Evolutionary conservation across 2,329 filamentous ascomycete species (phyloP).

Genomic region (Rutstroemia sydowiana): DNA sequence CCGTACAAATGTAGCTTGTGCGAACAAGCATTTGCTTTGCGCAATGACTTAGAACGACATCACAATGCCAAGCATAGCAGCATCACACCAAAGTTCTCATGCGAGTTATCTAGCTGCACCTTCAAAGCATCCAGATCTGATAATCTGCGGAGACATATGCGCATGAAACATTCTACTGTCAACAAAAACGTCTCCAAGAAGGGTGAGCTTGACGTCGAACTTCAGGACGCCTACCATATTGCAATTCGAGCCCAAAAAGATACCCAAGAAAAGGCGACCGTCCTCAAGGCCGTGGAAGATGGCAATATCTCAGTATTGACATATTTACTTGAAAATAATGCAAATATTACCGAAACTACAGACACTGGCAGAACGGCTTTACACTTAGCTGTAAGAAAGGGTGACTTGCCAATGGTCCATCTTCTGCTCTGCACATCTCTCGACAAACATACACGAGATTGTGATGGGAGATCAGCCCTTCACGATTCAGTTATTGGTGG

Average conservation of each 20-base stretch:
- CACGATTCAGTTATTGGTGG: slow-evolving; percentile 8
- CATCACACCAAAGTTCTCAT: slow-evolving; percentile 14
- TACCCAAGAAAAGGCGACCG: slow-evolving; percentile 11
- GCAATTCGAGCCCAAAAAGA: slow-evolving; percentile 10
- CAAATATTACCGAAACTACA: slow-evolving; percentile 12
- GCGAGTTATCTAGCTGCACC: slow-evolving; percentile 13
- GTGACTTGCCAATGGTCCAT: slow-evolving; percentile 8
- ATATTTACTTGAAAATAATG: slow-evolving; percentile 10
- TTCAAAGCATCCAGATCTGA: slow-evolving; percentile 17
- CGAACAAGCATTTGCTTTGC: slow-evolving; percentile 14
- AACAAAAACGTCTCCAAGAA: slow-evolving; percentile 6
- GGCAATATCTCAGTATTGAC: slow-evolving; percentile 11
- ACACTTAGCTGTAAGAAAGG: slow-evolving; percentile 14
- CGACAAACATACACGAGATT: slow-evolving; percentile 10
- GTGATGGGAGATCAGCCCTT: slow-evolving; percentile 10
- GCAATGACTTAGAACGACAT: slow-evolving; percentile 15
- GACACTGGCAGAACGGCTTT: slow-evolving; percentile 11
- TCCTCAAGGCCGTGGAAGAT: slow-evolving; percentile 14
- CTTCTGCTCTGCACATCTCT: slow-evolving; percentile 7
- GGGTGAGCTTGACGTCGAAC: not conserved
- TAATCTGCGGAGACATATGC: slow-evolving; percentile 18
- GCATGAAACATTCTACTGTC: slow-evolving; percentile 7
- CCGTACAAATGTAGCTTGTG: slow-evolving; percentile 15
- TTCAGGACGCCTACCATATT: slow-evolving; percentile 11
- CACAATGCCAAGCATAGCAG: slow-evolving; percentile 15